phyloP scores from a whole-genome alignment of 2,329 filamentous ascomycete genomes.

The Fusarium haematococcum region DNA sequence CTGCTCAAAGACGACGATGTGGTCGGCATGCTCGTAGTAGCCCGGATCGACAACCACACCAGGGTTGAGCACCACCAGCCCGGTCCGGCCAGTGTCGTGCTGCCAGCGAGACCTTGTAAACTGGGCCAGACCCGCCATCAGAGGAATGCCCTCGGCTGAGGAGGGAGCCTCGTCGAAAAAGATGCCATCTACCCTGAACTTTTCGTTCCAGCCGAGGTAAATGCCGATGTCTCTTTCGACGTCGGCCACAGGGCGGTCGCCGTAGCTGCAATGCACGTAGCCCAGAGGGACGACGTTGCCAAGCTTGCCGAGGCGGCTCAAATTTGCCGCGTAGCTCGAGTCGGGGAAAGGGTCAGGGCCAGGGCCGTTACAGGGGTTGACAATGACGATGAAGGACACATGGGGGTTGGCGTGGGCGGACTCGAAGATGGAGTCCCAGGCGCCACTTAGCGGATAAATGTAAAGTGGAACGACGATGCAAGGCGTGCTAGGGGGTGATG shows the following conservation, averaged over 20 bases:
- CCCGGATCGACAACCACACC: constrained; percentile 17
- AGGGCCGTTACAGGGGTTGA: constrained; percentile 27
- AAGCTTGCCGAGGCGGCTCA: constrained; percentile 2
- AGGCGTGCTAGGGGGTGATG: constrained; percentile 3
- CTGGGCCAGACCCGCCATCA: constrained; percentile 15
- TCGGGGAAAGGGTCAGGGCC: constrained; percentile 22
- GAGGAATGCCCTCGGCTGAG: background rate
- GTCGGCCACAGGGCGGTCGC: constrained; percentile 1
- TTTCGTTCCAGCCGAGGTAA: constrained; percentile 27
- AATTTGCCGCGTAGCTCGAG: constrained; percentile 17
- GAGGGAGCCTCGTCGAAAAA: constrained; percentile 34
- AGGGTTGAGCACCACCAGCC: constrained; percentile 19
- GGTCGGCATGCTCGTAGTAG: constrained; percentile 20
- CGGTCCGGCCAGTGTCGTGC: constrained; percentile 13
- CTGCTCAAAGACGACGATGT: constrained; percentile 27
- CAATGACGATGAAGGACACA: constrained; percentile 23
- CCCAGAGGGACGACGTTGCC: constrained; percentile 17
- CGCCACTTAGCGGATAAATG: constrained; percentile 24
- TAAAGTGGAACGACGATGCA: constrained; percentile 25
- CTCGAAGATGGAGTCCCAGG: constrained; percentile 27
- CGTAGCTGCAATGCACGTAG: constrained; percentile 35
- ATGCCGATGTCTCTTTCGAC: constrained; percentile 16
- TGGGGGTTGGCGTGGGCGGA: constrained; percentile 12
- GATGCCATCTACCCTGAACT: constrained; percentile 27
- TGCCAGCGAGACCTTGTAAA: constrained; percentile 11